phyloP scores from a whole-genome alignment of 2,329 filamentous ascomycete genomes.

The Nigrospora osmanthi region DNA sequence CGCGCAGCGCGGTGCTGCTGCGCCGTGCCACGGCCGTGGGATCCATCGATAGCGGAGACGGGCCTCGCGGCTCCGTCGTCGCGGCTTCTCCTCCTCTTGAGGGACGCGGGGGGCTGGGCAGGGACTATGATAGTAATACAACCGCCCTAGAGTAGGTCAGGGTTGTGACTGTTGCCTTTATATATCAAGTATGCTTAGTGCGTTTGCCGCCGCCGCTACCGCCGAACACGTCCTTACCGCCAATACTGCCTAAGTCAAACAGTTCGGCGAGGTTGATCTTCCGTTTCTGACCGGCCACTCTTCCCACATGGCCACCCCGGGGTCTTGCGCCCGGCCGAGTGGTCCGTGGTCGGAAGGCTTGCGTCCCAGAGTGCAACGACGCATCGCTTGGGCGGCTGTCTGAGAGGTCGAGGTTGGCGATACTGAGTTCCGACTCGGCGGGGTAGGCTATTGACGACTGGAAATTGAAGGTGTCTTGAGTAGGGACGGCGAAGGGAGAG shows the following conservation, averaged over 20 bases:
- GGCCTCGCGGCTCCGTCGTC: no score
- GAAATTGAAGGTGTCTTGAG: constrained; percentile 61
- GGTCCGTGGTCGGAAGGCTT: constrained; percentile 14
- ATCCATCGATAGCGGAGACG: no score
- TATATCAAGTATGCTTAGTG: constrained; percentile 34
- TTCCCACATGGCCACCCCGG: constrained; percentile 41
- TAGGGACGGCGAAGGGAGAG: constrained; percentile 39
- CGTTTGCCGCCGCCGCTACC: constrained; percentile 38
- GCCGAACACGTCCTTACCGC: constrained; percentile 52
- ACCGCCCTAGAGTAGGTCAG: no score
- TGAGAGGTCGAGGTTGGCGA: constrained; percentile 53
- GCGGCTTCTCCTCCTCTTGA: no score
- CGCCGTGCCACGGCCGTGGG: no score
- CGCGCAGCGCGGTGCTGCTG: no score
- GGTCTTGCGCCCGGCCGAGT: constrained; percentile 13
- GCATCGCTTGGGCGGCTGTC: constrained; percentile 36
- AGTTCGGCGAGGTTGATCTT: constrained; percentile 68
- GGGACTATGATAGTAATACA: no score
- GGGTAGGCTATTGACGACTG: constrained; percentile 56
- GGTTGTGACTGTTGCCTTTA: no score
- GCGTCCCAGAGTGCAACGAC: constrained; percentile 18
- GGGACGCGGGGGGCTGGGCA: no score
- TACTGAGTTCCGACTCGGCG: constrained; percentile 47
- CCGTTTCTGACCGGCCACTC: constrained; percentile 63
- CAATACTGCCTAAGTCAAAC: constrained; percentile 61